Conservation (phyloP, 441 rosid genomes). For the Isatis lusitanica region DNA sequence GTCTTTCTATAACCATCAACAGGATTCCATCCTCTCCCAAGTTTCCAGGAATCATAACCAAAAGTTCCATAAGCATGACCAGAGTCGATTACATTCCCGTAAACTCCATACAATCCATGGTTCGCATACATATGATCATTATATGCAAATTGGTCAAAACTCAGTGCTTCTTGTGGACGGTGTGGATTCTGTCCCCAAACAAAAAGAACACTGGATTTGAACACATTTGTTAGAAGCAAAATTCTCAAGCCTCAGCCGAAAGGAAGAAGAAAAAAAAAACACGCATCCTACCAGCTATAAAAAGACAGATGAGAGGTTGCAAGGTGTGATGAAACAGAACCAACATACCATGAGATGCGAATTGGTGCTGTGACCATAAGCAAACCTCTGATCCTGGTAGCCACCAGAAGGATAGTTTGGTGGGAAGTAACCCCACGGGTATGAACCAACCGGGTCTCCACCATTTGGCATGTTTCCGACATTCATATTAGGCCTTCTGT, state of each 20-base stretch:
- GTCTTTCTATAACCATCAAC: conserved; percentile 52
- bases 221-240: not conserved
- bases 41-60: conserved; percentile 61
- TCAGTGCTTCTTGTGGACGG: conserved; percentile 42
- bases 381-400: conserved; percentile 51
- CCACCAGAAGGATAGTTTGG: conserved; percentile 36
- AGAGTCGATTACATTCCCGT: conserved; percentile 48
- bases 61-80: conserved; percentile 53
- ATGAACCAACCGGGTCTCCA: conserved; percentile 45
- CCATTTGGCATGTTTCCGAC: conserved; percentile 34
- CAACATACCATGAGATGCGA: conserved; percentile 49
- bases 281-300: not conserved
- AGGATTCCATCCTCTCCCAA: conserved; percentile 54
- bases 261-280: not conserved
- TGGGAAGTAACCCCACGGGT: conserved; percentile 44
- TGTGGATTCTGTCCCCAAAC: conserved; percentile 44
- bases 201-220: not conserved
- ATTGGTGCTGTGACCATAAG: conserved; percentile 50
- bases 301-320: conserved; percentile 1
- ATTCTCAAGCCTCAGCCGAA: not conserved
- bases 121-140: conserved; percentile 53
- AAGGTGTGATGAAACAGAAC: not conserved
- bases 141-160: conserved; percentile 42
- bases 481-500: conserved; percentile 24
- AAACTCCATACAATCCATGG: conserved; percentile 49